Conservation (phyloP, 257 asterid genomes). For the Coffea canephora region DNA sequence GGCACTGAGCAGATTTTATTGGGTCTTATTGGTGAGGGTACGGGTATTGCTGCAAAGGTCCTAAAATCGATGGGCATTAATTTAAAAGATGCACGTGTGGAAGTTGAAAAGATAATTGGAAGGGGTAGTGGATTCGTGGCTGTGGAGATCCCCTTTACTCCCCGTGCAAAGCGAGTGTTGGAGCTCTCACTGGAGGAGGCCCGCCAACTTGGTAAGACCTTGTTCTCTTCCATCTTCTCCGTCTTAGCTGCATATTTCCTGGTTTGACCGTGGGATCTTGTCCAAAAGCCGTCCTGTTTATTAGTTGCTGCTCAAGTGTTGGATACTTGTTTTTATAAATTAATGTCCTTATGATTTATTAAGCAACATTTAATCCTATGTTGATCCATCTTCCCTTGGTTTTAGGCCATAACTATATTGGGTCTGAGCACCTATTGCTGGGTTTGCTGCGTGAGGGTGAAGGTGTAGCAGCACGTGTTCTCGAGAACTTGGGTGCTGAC, state of each 20-base stretch:
- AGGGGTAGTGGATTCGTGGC: conserved; percentile 98
- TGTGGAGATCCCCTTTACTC: conserved; percentile 97
- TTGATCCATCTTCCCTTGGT: not conserved
- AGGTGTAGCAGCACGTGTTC: conserved; percentile 98
- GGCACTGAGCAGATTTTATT: conserved; percentile 95
- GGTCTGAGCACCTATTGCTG: conserved; percentile 94
- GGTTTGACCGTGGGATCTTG: not conserved
- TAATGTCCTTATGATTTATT: not conserved
- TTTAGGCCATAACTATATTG: conserved; percentile 96
- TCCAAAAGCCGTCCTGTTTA: not conserved
- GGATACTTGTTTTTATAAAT: not conserved
- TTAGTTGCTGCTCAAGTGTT: not conserved
- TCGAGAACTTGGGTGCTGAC: conserved; percentile 94
- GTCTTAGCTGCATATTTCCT: not conserved
- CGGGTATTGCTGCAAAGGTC: conserved; percentile 99
- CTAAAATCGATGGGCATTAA: conserved; percentile 95
- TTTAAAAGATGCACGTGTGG: conserved; percentile 97
- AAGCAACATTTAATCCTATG: no score
- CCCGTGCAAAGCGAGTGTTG: conserved; percentile 94
- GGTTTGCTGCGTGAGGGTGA: conserved; percentile 98
- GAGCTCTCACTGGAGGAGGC: conserved; percentile 99
- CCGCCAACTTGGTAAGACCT: conserved; percentile 80
- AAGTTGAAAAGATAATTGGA: conserved; percentile 96
- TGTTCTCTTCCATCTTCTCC: conserved; percentile 1
- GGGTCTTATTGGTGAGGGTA: conserved; percentile 98